Conservation (phyloP, 331 rosid species). For the Pyracantha coccinea region DNA sequence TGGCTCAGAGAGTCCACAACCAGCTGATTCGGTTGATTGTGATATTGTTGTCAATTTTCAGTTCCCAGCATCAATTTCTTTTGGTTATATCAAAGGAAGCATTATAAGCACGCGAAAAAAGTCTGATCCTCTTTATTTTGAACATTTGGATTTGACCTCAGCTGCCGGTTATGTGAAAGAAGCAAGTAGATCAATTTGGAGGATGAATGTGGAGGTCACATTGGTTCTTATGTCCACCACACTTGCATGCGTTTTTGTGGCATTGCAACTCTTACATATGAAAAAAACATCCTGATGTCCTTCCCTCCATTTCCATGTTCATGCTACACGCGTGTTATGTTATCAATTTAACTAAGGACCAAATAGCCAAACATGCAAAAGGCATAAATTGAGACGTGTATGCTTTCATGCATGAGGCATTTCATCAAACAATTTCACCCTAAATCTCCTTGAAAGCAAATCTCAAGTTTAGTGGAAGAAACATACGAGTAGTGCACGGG, state of each 20-base stretch:
- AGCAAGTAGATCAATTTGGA: slow-evolving; percentile 13
- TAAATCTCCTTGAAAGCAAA: too few species aligned
- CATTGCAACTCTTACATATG: slow-evolving; percentile 40
- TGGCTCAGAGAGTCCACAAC: neutral
- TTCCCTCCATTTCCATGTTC: slow-evolving; percentile 35
- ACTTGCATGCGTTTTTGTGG: slow-evolving; percentile 40
- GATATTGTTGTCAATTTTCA: slow-evolving; percentile 30
- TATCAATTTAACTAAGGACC: too few species aligned
- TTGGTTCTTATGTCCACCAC: slow-evolving; percentile 45
- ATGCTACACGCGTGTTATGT: slow-evolving; percentile 15
- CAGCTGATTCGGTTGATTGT: slow-evolving; percentile 32
- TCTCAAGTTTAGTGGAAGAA: too few species aligned
- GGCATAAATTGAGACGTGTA: too few species aligned
- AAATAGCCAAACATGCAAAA: too few species aligned
- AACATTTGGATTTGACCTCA: slow-evolving; percentile 19
- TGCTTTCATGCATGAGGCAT: too few species aligned
- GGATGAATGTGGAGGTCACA: slow-evolving; percentile 41
- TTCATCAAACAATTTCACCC: too few species aligned
- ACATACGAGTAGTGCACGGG: too few species aligned
- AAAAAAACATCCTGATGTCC: slow-evolving; percentile 29
- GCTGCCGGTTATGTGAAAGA: neutral
- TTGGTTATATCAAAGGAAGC: slow-evolving; percentile 22
- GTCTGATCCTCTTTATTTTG: slow-evolving; percentile 36
- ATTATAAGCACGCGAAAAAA: slow-evolving; percentile 31
- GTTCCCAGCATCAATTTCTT: slow-evolving; percentile 15